Base-by-base conservation (phyloP, 2,329 filamentous ascomycete genomes). In the Aureobasidium namibiae region DNA sequence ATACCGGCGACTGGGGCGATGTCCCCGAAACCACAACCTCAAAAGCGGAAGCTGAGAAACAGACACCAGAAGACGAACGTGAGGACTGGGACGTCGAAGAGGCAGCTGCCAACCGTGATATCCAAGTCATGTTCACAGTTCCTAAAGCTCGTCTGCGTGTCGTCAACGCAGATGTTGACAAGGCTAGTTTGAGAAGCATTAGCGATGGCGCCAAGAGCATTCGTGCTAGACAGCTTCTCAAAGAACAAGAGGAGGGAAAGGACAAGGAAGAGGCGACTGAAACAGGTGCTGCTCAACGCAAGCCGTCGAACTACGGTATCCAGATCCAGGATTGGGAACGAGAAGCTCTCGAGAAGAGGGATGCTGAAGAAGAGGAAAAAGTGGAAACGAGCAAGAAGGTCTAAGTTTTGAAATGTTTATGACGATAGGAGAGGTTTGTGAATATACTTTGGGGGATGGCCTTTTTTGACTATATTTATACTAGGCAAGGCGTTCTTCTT, bases 121-220 rank as follows among this genome's bases (percentile, higher is more conserved):
- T 80, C n/a, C 78, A 78, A 59, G 74, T 81, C 69, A 94, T 95
- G 83, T 97, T 96, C 72, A 96, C 92, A 0, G 90, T 96, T 61
- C 92, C 94, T 2, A 90, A 87, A 71, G 88, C 92, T 72, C 84
- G 85, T 65, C 74, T 97, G 63, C 78, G 92, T 26, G 91, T 97
- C n/a, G 92, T 96, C 21, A 97, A 97, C 70, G 86, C 83, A 53
- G 87, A 87, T 67, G 74, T 78, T 52, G 72, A 75, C 62, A 64
- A 69, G 59, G 68, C 68, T 33, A 73, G 70, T 63, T 45, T 72
- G 65, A 61, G 70, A 49, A 70, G 68, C 61, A 68, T 67, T 4
- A 70, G 67, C 33, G 70, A 69, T 56, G 65, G 67, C 3, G 66
- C 50, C 3, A 57, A 50, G n/a, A 59, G 46, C 26, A 44, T 59